phyloP scores from a whole-genome alignment of 2,329 filamentous ascomycete genomes.

The Fusarium nygamai region DNA sequence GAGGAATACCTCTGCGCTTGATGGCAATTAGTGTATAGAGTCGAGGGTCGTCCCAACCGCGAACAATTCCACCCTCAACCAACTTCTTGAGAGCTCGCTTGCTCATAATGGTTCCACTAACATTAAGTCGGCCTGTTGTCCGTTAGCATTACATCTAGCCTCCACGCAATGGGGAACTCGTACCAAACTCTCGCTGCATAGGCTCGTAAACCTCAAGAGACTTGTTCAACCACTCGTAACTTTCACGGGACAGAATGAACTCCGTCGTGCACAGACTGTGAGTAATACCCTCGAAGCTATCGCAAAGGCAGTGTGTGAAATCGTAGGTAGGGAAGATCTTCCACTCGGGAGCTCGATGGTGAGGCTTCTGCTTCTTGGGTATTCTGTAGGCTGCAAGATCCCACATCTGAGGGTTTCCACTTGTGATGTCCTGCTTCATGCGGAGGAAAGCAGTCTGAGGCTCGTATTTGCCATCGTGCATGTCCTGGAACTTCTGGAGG shows the following conservation, averaged over 20 bases:
- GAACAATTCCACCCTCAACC: constrained; percentile 80
- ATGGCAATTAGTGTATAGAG: constrained; percentile 89
- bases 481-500: constrained; percentile 83
- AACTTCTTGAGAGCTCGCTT: constrained; percentile 86
- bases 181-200: constrained; percentile 87
- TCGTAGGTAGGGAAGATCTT: constrained; percentile 96
- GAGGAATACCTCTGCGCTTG: constrained; percentile 84
- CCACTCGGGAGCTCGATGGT: constrained; percentile 88
- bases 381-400: constrained; percentile 92
- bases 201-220: constrained; percentile 85
- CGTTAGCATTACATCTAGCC: background rate
- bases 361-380: constrained; percentile 73
- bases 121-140: constrained; percentile 59
- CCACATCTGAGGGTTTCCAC: constrained; percentile 95
- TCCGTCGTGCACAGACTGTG: constrained; percentile 95
- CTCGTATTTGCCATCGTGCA: constrained; percentile 92
- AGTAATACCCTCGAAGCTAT: constrained; percentile 91
- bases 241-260: constrained; percentile 84
- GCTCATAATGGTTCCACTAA: constrained; percentile 85
- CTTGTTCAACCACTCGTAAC: constrained; percentile 91
- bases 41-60: constrained; percentile 90
- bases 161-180: background rate
- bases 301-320: constrained; percentile 89
- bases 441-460: constrained; percentile 84
- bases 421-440: constrained; percentile 90